Evolutionary conservation across 805 yeast species (phyloP), one percentile per base, ranked within the genome.

Genomic region (Candida ovalis): DNA sequence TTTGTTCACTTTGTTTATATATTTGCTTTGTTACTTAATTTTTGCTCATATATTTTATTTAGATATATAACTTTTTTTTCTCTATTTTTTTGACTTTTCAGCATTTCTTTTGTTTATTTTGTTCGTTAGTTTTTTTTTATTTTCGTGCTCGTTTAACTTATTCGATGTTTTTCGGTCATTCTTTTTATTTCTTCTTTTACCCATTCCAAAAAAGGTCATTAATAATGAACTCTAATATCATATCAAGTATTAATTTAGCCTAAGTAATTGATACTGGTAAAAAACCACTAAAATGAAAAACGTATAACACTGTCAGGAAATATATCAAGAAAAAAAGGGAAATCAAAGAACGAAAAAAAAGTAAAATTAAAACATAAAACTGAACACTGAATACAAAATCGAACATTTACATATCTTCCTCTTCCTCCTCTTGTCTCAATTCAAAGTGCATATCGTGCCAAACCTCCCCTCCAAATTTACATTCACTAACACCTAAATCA

Each of bases 401-500:
- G 21, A 18, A 38, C 37, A 21, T 12, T 48, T 40, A 55, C 52
- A 56, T 56, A 44, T 58, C 69, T 21, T 67, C 67, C 25, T 73
- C 76, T 28, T 72, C 76, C 25, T 73, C 77, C 36, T 73, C 75
- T 40, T 74, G 76, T 24, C 66, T 66, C 45, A 75, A 60, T 21
- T 64, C 64, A 45, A 67, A 55, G 45, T 60, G 67, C 68, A 85
- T 61, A 59, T 84, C 86, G 53, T 74, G 74, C 91, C 91, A 86
- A 32, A 69, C 66, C 27, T 66, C 76, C 43, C 77, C 83, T 24
- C 80, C 92, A 64, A 74, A 77, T 40, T 69, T 63, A 59, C 86
- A 80, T 22, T 72, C 66, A 54, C 87, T 84, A 44, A 71, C 71
- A 36, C 96, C 97, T 43, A 72, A 71, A 57, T 84, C 81, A 50